Evolutionary conservation across 257 asterid genomes (phyloP).

Genomic region (Henckelia pumila): DNA sequence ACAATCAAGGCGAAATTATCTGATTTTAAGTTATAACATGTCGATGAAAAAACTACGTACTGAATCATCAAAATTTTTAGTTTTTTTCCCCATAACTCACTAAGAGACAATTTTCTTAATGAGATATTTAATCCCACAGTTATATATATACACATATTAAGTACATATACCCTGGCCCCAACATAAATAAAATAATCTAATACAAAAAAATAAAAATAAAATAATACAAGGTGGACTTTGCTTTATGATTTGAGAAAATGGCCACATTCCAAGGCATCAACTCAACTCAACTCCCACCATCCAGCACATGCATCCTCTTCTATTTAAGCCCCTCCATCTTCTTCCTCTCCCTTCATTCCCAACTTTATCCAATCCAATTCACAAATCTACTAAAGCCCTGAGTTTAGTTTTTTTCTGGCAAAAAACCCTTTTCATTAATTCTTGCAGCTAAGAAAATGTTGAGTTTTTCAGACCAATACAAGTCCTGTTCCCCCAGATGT

Average conservation of each 20-base stretch:
- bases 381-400: too few species aligned
- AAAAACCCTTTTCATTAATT: background rate
- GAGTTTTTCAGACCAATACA: background rate
- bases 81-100: too few species aligned
- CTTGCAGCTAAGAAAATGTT: background rate
- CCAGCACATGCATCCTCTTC: slow-evolving; percentile 1
- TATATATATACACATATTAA: too few species aligned
- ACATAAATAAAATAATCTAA: too few species aligned
- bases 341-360: background rate
- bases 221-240: background rate
- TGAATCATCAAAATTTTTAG: too few species aligned
- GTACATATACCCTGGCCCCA: too few species aligned
- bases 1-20: too few species aligned
- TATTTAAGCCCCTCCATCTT: background rate
- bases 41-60: too few species aligned
- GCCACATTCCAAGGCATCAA: background rate
- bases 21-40: too few species aligned
- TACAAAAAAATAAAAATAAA: too few species aligned
- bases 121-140: too few species aligned
- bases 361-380: background rate
- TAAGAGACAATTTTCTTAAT: too few species aligned
- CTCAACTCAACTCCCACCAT: background rate
- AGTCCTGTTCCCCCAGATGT: background rate
- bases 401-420: background rate
- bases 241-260: background rate